Evolutionary conservation across 257 asterid genomes (phyloP).

Genomic region (Pogostemon cablin): DNA sequence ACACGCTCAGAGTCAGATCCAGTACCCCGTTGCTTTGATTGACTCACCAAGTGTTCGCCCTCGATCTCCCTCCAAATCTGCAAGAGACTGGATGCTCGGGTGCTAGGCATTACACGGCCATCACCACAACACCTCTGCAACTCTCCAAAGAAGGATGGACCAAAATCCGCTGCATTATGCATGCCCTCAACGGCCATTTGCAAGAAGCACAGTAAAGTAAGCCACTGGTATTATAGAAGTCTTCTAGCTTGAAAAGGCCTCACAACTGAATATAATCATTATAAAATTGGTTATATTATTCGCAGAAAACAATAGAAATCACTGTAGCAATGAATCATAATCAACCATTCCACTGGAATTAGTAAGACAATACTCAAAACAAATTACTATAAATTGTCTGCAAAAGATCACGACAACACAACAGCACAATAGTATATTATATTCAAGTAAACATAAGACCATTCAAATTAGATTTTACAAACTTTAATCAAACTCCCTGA

Average conservation of each 20-base stretch:
- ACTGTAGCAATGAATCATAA: constrained; percentile 27
- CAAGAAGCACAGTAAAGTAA: neutral
- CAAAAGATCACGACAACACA: constrained; percentile 29
- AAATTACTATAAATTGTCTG: constrained; percentile 20
- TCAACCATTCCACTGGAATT: constrained; percentile 6
- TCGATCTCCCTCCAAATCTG: constrained; percentile 91
- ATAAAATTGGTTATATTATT: constrained; percentile 23
- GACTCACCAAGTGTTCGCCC: constrained; percentile 59
- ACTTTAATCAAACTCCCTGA: constrained; percentile 21
- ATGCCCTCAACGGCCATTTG: constrained; percentile 81
- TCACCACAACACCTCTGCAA: constrained; percentile 45
- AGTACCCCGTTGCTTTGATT: constrained; percentile 37
- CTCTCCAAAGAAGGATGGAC: constrained; percentile 51
- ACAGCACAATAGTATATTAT: neutral
- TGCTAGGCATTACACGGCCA: constrained; percentile 41
- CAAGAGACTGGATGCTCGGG: constrained; percentile 63
- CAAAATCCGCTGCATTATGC: constrained; percentile 57
- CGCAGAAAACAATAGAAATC: constrained; percentile 18
- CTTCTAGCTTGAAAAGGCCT: constrained; percentile 32
- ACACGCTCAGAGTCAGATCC: constrained; percentile 42
- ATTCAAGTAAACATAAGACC: constrained; percentile 26
- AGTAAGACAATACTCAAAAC: neutral
- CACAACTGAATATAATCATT: constrained; percentile 28
- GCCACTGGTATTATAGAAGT: constrained; percentile 22
- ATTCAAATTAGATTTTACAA: constrained; percentile 24